Conservation (phyloP, 495 filamentous ascomycete species). For the Diplogelasinospora grovesii region DNA sequence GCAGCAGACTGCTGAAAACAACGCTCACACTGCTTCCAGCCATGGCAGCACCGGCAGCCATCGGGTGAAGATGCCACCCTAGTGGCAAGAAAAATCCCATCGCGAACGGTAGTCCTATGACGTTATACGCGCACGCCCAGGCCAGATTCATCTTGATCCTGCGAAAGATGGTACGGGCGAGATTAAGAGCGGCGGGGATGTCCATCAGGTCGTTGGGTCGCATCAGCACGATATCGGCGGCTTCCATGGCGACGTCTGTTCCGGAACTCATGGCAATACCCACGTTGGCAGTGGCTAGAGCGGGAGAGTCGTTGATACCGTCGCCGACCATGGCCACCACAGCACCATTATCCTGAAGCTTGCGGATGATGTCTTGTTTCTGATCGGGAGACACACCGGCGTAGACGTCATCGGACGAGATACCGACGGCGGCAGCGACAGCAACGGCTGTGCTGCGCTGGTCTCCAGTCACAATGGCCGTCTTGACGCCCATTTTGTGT, state of each 20-base stretch:
- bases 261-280: conserved; percentile 89
- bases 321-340: conserved; percentile 96
- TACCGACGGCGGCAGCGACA: conserved; percentile 78
- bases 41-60: conserved; percentile 95
- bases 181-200: conserved; percentile 75
- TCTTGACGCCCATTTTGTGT: conserved; percentile 72
- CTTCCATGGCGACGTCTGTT: conserved; percentile 97
- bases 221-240: conserved; percentile 95
- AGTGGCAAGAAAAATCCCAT: conserved; percentile 93
- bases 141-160: conserved; percentile 90
- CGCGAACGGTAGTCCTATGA: conserved; percentile 87
- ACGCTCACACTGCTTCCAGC: conserved; percentile 85
- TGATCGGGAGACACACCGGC: conserved; percentile 80
- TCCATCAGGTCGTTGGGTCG: conserved; percentile 83
- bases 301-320: conserved; percentile 97
- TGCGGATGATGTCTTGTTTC: conserved; percentile 76
- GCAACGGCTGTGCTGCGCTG: conserved; percentile 72
- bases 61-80: conserved; percentile 80
- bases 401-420: conserved; percentile 64
- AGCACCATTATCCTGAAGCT: conserved; percentile 63
- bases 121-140: conserved; percentile 91
- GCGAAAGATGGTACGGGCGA: conserved; percentile 78
- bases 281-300: conserved; percentile 83
- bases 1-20: conserved; percentile 70
- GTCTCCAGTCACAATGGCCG: conserved; percentile 92